These are phyloP conservation scores for Entamoeba dispar DNA, from an alignment of 208 protist genomes.

Conservation along the genomic window DNA sequence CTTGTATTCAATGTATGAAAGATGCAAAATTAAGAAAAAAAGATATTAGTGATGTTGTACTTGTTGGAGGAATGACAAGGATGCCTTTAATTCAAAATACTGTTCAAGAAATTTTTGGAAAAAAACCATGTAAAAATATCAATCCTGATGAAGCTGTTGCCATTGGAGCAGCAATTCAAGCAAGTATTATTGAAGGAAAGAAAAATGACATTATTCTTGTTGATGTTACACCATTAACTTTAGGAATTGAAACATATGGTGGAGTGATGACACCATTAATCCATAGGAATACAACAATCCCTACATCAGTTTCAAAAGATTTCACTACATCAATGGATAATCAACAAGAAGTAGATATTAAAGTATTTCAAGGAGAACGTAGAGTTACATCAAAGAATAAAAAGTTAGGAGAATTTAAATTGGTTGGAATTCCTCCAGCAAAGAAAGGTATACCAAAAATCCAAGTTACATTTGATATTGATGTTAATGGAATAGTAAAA, in stretches of 20 bases:
- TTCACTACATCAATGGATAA: conserved; percentile 67
- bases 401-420: conserved; percentile 54
- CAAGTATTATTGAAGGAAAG: conserved; percentile 17
- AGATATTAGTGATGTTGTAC: conserved; percentile 72
- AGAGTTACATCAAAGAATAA: conserved; percentile 60
- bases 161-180: conserved; percentile 89
- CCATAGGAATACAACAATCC: conserved; percentile 87
- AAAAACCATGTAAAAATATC: conserved; percentile 74
- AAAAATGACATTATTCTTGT: conserved; percentile 27
- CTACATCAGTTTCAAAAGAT: conserved; percentile 73
- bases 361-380: conserved; percentile 67
- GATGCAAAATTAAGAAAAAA: conserved; percentile 52
- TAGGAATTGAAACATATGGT: conserved; percentile 36
- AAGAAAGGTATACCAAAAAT: conserved; percentile 77
- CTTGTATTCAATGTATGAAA: conserved; percentile 29
- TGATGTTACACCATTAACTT: conserved; percentile 41
- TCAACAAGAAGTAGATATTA: conserved; percentile 61
- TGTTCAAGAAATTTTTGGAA: conserved; percentile 63
- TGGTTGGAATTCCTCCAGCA: conserved; percentile 61
- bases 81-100: conserved; percentile 61
- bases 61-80: conserved; percentile 74
- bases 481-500: conserved; percentile 83
- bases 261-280: conserved; percentile 67
- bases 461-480: conserved; percentile 82
- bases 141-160: conserved; percentile 99